Base-by-base conservation (phyloP, 2,329 filamentous ascomycete genomes). In the Fusarium dimerum region DNA sequence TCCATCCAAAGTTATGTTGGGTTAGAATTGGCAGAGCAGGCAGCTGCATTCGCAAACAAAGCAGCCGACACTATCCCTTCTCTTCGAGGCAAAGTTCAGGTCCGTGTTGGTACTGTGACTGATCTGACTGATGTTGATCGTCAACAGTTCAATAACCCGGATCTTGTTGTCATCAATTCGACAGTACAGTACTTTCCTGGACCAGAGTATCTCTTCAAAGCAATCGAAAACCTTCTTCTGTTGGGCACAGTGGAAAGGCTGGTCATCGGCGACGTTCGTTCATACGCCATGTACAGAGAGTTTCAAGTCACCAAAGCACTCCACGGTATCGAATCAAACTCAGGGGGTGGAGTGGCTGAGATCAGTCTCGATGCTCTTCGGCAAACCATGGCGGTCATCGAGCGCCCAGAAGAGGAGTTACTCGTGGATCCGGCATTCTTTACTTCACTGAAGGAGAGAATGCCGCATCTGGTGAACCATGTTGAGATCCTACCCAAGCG, bases 121-220 rank as follows among this genome's bases (percentile, higher is more conserved):
- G 62, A 64, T 12, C 20, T 61, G 6, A 4, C 43, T 1, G 15
- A 50, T 9, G 41, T 47, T 3, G 34, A 26, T 26, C 20, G 20
- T 7, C 20, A 4, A 26, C 20, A 26, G 20, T 26, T 26, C 20
- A 26, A 26, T 26, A 26, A 26, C 20, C 20, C 20, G 20, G 20
- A 26, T 26, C 39, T 65, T 1, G 61, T 64, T 6, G 47, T 69
- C 13, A 20, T 68, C 40, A 68, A 69, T 43, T 68, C 66, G 1
- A 64, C 65, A 2, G 57, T 54, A 0, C 66, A 69, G 20, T 67
- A 69, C 43, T 69, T 69, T 18, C 66, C 66, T 6, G 63, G 51
- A 15, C 54, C 51, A 39, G 57, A 63, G 1, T 69, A 69, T n/a
- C 43, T 69, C 1, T 10, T 49, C 1, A 47, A 53, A 3, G 46